Evolutionary conservation across 495 filamentous ascomycete genomes (phyloP).

Genomic region (Penicillium taxi): DNA sequence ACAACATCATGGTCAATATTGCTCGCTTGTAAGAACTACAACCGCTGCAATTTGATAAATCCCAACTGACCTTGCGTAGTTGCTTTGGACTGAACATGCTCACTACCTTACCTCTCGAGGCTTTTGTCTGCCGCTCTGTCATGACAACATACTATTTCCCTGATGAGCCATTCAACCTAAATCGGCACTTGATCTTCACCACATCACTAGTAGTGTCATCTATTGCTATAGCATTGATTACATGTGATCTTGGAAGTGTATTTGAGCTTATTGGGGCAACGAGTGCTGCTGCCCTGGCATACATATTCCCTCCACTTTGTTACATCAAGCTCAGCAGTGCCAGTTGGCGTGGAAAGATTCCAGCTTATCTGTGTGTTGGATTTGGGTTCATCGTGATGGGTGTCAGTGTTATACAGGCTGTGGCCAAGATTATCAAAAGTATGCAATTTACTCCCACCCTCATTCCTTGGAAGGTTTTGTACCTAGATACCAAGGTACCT

Average conservation of each 20-base stretch:
- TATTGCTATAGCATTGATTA: constrained; percentile 69
- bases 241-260: constrained; percentile 86
- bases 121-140: constrained; percentile 94
- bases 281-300: constrained; percentile 85
- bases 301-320: constrained; percentile 90
- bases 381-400: constrained; percentile 82
- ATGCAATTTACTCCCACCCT: constrained; percentile 9
- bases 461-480: too few species aligned
- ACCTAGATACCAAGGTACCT: too few species aligned
- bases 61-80: constrained; percentile 18
- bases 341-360: constrained; percentile 62
- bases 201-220: constrained; percentile 70
- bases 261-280: constrained; percentile 96
- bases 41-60: neutral
- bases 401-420: constrained; percentile 69
- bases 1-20: constrained; percentile 88
- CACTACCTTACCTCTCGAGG: constrained; percentile 89
- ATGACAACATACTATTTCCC: constrained; percentile 93
- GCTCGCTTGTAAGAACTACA: constrained; percentile 61
- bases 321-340: constrained; percentile 79
- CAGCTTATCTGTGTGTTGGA: constrained; percentile 56
- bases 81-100: constrained; percentile 98
- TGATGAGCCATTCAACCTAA: constrained; percentile 67
- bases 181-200: constrained; percentile 78
- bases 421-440: constrained; percentile 55